These are phyloP conservation scores for Tylopilus rubrobrunneus DNA, from an alignment of 768 basidiomycete genomes.

Conservation along the genomic window DNA sequence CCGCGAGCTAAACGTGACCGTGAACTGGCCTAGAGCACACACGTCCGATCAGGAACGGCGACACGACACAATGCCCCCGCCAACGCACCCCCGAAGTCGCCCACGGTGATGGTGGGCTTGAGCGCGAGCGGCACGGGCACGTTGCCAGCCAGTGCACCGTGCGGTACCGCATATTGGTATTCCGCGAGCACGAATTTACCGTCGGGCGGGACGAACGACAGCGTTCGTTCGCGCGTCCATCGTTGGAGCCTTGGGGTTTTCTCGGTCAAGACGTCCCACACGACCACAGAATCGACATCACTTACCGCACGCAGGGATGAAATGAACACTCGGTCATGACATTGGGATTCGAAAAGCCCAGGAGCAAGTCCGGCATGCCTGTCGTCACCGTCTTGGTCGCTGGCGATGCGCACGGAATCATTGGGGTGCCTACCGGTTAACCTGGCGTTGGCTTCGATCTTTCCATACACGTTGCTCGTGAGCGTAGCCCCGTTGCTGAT, in stretches of 20 bases:
- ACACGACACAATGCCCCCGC: not conserved
- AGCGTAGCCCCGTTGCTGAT: constrained; percentile 65
- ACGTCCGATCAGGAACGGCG: not conserved
- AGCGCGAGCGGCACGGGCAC: constrained; percentile 51
- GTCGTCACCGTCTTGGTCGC: constrained; percentile 6
- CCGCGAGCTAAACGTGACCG: constrained; percentile 60
- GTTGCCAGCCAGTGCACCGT: constrained; percentile 35
- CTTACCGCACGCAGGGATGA: constrained; percentile 89
- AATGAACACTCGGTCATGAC: constrained; percentile 78
- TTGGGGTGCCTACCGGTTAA: constrained; percentile 57
- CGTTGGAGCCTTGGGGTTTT: constrained; percentile 58
- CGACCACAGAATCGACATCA: not conserved
- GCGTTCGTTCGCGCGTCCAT: constrained; percentile 68
- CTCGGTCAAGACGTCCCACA: constrained; percentile 4
- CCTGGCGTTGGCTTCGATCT: constrained; percentile 70
- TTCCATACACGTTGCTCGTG: constrained; percentile 67
- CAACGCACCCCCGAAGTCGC: constrained; percentile 30
- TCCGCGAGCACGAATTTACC: constrained; percentile 82
- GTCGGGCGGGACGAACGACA: constrained; percentile 94
- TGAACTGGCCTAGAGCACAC: constrained; percentile 48
- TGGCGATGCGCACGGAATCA: not conserved
- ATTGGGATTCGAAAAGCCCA: constrained; percentile 74
- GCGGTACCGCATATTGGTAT: constrained; percentile 63
- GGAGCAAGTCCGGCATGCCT: constrained; percentile 87
- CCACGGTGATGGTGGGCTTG: constrained; percentile 38